Conservation (phyloP, 108 stramenopile genomes). For the Cyclotella atomus region DNA sequence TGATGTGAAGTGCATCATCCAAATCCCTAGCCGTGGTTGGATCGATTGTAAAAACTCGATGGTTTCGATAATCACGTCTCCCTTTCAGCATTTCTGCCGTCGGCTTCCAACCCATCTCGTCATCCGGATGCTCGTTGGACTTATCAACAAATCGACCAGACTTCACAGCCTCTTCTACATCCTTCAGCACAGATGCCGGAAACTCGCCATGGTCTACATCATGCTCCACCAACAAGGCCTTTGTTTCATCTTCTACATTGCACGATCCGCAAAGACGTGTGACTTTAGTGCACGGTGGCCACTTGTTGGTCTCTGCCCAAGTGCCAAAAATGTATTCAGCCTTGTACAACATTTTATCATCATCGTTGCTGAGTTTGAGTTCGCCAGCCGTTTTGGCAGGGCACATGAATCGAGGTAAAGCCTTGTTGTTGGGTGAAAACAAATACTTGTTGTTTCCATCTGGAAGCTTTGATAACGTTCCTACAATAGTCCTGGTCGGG, state of each 20-base stretch:
- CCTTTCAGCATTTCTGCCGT: constrained; percentile 72
- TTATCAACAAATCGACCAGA: constrained; percentile 56
- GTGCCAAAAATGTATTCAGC: constrained; percentile 68
- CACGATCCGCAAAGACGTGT: constrained; percentile 70
- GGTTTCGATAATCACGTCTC: constrained; percentile 78
- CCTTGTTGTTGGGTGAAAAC: constrained; percentile 71
- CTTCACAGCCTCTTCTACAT: constrained; percentile 71
- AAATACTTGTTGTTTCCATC: constrained; percentile 48
- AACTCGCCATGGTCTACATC: constrained; percentile 94
- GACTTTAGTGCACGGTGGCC: constrained; percentile 81
- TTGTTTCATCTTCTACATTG: constrained; percentile 89
- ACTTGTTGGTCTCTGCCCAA: constrained; percentile 65
- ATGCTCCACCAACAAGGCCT: constrained; percentile 81
- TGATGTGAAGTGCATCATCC: constrained; percentile 95
- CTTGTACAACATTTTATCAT: constrained; percentile 45
- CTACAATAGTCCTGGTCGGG: constrained; percentile 68
- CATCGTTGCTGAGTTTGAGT: constrained; percentile 17
- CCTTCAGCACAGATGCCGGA: constrained; percentile 64
- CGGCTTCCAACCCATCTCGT: constrained; percentile 87
- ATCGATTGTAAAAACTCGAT: constrained; percentile 94
- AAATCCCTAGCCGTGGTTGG: constrained; percentile 95
- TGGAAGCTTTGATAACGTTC: constrained; percentile 54
- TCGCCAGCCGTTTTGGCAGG: constrained; percentile 37
- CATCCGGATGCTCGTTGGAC: constrained; percentile 15
- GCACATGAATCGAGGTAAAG: constrained; percentile 63